Evolutionary conservation across 1,284 basidiomycete genomes (phyloP).

Genomic region (Hemileia vastatrix): DNA sequence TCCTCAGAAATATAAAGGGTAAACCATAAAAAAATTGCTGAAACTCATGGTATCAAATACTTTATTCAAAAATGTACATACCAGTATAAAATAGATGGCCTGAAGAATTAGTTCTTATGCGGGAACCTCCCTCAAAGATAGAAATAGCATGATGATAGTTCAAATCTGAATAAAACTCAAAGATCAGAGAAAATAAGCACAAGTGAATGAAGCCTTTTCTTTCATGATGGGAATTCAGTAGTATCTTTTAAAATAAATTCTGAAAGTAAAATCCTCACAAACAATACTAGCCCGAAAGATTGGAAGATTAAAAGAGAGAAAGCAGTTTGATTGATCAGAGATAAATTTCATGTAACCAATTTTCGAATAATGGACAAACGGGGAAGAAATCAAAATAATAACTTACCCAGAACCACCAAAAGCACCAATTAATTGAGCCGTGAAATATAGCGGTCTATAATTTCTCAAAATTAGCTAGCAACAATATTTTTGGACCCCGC

Average conservation of each 20-base stretch:
- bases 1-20: neutral
- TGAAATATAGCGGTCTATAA: constrained; percentile 15
- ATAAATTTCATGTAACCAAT: neutral
- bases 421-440: constrained; percentile 17
- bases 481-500: neutral
- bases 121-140: constrained; percentile 15
- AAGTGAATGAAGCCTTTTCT: neutral
- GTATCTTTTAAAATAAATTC: neutral
- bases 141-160: constrained; percentile 13
- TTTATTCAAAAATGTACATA: neutral
- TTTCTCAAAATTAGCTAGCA: neutral
- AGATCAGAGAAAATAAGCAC: neutral
- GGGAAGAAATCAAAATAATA: too few relatives aligned
- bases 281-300: constrained; percentile 8
- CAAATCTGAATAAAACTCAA: too few relatives aligned
- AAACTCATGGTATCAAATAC: neutral
- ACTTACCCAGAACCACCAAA: constrained; percentile 13
- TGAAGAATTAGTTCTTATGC: constrained; percentile 6
- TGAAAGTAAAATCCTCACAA: neutral
- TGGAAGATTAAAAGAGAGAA: neutral
- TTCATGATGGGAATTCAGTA: neutral
- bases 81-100: constrained; percentile 16
- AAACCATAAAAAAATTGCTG: neutral
- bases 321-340: neutral
- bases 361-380: neutral